Base-by-base conservation (phyloP, 768 basidiomycete genomes). In the Cystobasidium onofrii region DNA sequence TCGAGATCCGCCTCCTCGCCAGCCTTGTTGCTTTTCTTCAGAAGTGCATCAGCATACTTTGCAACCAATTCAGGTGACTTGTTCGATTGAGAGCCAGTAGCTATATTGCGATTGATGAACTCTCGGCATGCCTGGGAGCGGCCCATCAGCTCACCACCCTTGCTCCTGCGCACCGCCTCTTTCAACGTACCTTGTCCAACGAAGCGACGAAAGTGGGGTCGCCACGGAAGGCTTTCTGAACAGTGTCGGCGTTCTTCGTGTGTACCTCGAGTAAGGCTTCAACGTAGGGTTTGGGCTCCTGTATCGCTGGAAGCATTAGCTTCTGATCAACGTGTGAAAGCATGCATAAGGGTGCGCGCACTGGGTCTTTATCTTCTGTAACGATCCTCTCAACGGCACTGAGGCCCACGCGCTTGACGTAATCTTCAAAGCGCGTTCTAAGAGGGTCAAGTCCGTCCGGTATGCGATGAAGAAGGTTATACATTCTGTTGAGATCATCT, bases 11-110 rank as follows among this genome's bases (percentile, higher is more conserved):
- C 89, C 76, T 92, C 92, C 83, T 97, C 94, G 1, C 89, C 86
- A 82, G 94, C 86, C 84, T 96, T 96, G 84, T 96, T 98, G 82
- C 87, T 94, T 85, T 97, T 97, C 75, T 90, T 86, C 61, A 99
- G 83, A 39, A 97, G 82, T 73, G 89, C 85, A 80, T 99, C 94
- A 20, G 91, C 88, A 76, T 96, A 91, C 81, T 91, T 93, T 34
- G 94, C 92, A 29, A 99, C 83, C 61, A 97, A 82, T 80, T 97
- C 95, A 0, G 95, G 92, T 4, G 91, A 94, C 81, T 90, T 92
- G 31, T 88, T 88, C 3, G 80, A 78, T 0, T 89, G 90, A n/a
- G 86, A 83, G 0, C 91, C 91, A 17, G 92, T 94, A 9, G 91
- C 91, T 63, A 88, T 86, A 80, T 98, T 99, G 54, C 88, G 85